phyloP scores from a whole-genome alignment of 805 yeast species.

The Sugiyamaella lignohabitans region DNA sequence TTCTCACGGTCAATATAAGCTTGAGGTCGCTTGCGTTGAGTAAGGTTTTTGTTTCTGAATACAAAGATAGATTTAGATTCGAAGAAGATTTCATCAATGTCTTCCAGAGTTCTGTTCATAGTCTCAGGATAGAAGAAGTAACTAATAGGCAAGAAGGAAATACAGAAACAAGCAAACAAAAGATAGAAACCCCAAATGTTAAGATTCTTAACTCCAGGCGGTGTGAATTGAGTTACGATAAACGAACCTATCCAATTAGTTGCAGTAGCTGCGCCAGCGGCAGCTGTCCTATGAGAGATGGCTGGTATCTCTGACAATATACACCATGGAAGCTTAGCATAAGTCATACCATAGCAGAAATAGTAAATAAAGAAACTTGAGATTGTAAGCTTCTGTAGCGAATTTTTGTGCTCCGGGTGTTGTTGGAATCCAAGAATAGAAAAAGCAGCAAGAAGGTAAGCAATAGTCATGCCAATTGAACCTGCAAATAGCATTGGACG shows the following conservation, averaged over 20 bases:
- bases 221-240: constrained; percentile 22
- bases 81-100: constrained; percentile 38
- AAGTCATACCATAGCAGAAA: constrained; percentile 8
- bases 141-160: constrained; percentile 17
- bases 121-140: constrained; percentile 37
- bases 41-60: constrained; percentile 4
- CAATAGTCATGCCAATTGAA: constrained; percentile 18
- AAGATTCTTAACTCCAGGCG: constrained; percentile 49
- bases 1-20: neutral
- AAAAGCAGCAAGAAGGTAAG: constrained; percentile 4
- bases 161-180: constrained; percentile 25
- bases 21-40: constrained; percentile 10
- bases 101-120: constrained; percentile 38
- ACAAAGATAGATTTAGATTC: constrained; percentile 4
- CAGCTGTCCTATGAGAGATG: constrained; percentile 60
- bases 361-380: constrained; percentile 9
- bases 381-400: constrained; percentile 4
- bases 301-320: constrained; percentile 60
- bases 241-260: constrained; percentile 55
- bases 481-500: constrained; percentile 21
- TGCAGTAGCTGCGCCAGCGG: constrained; percentile 56
- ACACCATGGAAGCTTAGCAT: constrained; percentile 39
- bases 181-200: constrained; percentile 37
- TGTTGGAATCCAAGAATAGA: neutral
- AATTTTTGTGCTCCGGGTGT: neutral